Conservation (phyloP, 352 stramenopile species). For the Phytopythium vexans region DNA sequence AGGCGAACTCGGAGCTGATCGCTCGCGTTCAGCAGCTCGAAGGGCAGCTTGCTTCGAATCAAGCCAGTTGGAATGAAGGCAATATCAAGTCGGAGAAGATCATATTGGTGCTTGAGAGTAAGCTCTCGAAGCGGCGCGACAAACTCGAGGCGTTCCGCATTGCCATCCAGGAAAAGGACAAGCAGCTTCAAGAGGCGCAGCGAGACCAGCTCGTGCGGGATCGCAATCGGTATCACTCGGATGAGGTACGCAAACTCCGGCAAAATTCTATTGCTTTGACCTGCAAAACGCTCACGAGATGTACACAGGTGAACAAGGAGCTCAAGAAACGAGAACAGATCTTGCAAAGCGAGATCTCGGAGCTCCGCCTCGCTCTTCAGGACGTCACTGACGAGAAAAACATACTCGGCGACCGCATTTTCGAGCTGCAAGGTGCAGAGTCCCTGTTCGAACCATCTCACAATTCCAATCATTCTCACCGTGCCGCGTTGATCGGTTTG, state of each 20-base stretch:
- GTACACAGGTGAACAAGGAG: conserved; percentile 34
- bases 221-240: conserved; percentile 33
- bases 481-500: not conserved
- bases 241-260: conserved; percentile 28
- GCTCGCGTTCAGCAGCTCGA: conserved; percentile 36
- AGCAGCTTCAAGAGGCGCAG: conserved; percentile 38
- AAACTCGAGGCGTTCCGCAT: conserved; percentile 31
- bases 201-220: conserved; percentile 32
- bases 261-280: conserved; percentile 1
- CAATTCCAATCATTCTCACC: too few relatives aligned
- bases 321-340: conserved; percentile 44
- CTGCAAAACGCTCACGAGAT: not conserved
- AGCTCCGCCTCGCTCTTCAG: conserved; percentile 44
- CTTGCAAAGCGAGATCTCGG: conserved; percentile 51
- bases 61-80: conserved; percentile 16
- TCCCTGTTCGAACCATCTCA: not conserved
- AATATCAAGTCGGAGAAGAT: conserved; percentile 21
- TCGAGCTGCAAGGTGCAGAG: conserved; percentile 42
- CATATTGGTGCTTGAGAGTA: conserved; percentile 28
- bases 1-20: conserved; percentile 26
- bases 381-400: conserved; percentile 54
- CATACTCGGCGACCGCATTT: conserved; percentile 47
- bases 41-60: conserved; percentile 20
- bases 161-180: conserved; percentile 47
- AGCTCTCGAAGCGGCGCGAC: conserved; percentile 38